Evolutionary conservation across 352 stramenopile genomes (phyloP).

Genomic region (Pythium myriotylum): DNA sequence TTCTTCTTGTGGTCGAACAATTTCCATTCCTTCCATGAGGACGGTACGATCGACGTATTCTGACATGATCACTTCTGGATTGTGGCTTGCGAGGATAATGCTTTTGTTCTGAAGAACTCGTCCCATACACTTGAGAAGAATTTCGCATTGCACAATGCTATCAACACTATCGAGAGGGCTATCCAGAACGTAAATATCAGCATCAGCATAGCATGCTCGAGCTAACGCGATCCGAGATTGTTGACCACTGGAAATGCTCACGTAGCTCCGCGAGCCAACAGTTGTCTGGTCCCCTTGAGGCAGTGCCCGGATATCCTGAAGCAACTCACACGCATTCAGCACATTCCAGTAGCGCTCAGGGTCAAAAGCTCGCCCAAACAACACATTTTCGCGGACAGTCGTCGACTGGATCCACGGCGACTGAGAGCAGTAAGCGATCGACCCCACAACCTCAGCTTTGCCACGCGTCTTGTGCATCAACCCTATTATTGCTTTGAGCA

Average conservation of each 20-base stretch:
- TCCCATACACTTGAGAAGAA: constrained; percentile 60
- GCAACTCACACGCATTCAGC: constrained; percentile 52
- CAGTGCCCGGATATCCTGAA: constrained; percentile 34
- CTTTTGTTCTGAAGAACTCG: constrained; percentile 40
- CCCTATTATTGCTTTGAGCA: constrained; percentile 54
- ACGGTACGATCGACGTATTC: constrained; percentile 31
- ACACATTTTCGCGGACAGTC: constrained; percentile 96
- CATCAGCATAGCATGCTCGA: constrained; percentile 36
- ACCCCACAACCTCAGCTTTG: constrained; percentile 38
- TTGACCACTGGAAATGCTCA: constrained; percentile 39
- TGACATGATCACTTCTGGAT: constrained; percentile 55
- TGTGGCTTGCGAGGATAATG: constrained; percentile 91
- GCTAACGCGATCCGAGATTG: constrained; percentile 35
- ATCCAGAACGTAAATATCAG: constrained; percentile 36
- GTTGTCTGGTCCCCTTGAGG: constrained; percentile 32
- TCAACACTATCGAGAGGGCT: constrained; percentile 35
- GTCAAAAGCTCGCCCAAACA: constrained; percentile 91
- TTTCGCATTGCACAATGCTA: constrained; percentile 84
- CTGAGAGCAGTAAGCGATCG: constrained; percentile 88
- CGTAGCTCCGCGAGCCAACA: constrained; percentile 31
- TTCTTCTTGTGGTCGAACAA: constrained; percentile 5
- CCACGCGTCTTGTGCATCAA: constrained; percentile 47
- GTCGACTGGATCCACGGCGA: constrained; percentile 96
- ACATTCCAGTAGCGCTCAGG: constrained; percentile 63
- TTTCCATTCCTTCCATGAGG: constrained; percentile 25